Conservation (phyloP, 257 asterid genomes). For the Nicotiana benthamiana region DNA sequence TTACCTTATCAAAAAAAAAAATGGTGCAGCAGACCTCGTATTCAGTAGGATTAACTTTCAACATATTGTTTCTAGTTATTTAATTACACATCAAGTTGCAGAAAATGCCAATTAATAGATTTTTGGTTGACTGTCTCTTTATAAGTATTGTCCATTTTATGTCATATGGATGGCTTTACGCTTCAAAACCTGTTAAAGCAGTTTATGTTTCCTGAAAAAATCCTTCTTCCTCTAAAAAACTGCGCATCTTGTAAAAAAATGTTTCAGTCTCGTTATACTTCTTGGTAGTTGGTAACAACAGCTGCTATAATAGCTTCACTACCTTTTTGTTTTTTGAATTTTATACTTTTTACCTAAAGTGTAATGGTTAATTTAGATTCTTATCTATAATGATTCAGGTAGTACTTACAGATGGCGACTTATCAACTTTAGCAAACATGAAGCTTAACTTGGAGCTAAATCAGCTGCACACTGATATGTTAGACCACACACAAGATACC, state of each 20-base stretch:
- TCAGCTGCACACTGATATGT: slow-evolving; percentile 24
- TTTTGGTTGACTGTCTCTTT: background rate
- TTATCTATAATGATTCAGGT: slow-evolving; percentile 44
- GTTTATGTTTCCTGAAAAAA: too few relatives aligned
- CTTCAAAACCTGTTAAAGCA: too few relatives aligned
- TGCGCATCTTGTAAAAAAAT: too few relatives aligned
- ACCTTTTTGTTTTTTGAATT: background rate
- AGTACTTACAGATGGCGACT: slow-evolving; percentile 76
- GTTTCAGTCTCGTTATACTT: background rate
- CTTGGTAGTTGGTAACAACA: background rate
- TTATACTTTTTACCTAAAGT: background rate
- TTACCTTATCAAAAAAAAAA: too few relatives aligned
- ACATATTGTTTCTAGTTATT: background rate
- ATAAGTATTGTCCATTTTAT: background rate
- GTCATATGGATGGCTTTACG: too few relatives aligned
- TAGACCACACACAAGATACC: slow-evolving; percentile 11
- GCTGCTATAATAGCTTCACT: background rate
- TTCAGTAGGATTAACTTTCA: background rate
- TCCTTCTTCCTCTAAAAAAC: too few relatives aligned
- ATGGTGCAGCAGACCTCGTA: background rate
- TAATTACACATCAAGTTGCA: background rate
- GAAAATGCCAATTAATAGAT: background rate
- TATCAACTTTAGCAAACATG: slow-evolving; percentile 71
- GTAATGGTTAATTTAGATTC: background rate
- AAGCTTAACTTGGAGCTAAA: slow-evolving; percentile 71